Conservation (phyloP, 1,139 yeast species). For the Geotrichum carabidarum region DNA sequence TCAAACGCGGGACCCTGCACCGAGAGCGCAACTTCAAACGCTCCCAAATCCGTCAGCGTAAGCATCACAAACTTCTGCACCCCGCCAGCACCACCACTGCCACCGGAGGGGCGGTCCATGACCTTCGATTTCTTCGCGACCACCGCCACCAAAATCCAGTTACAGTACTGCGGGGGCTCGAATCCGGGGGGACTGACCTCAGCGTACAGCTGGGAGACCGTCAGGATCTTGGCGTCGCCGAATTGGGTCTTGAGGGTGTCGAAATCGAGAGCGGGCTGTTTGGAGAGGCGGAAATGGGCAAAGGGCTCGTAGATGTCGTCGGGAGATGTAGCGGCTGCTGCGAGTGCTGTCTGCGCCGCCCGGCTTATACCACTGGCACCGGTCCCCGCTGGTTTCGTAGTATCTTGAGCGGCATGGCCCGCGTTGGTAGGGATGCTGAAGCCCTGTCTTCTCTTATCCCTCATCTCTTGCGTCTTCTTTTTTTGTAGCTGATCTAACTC, state of each 20-base stretch:
- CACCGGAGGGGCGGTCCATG: conserved; percentile 24
- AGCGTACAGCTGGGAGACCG: conserved; percentile 31
- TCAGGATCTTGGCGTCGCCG: conserved; percentile 17
- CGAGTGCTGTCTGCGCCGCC: conserved; percentile 23
- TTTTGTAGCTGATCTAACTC: neutral
- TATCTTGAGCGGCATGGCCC: neutral
- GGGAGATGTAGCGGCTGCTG: conserved; percentile 35
- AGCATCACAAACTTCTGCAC: conserved; percentile 55
- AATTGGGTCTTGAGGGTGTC: conserved; percentile 34
- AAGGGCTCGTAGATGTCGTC: conserved; percentile 26
- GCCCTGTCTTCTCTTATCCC: conserved; percentile 10
- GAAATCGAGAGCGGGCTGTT: conserved; percentile 35
- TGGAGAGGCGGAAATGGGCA: conserved; percentile 26
- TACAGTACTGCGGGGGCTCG: conserved; percentile 61
- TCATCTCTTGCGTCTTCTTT: conserved; percentile 5
- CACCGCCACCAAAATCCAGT: conserved; percentile 72
- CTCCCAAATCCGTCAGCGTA: conserved; percentile 60
- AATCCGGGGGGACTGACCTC: conserved; percentile 66
- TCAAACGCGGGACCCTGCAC: conserved; percentile 65
- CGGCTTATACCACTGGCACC: neutral
- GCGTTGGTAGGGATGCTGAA: conserved; percentile 9
- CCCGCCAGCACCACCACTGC: conserved; percentile 18
- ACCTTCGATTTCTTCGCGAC: conserved; percentile 55
- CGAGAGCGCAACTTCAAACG: conserved; percentile 51
- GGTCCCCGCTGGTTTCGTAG: neutral